Conservation (phyloP, 2,329 filamentous ascomycete genomes). For the Fulvia fulva region DNA sequence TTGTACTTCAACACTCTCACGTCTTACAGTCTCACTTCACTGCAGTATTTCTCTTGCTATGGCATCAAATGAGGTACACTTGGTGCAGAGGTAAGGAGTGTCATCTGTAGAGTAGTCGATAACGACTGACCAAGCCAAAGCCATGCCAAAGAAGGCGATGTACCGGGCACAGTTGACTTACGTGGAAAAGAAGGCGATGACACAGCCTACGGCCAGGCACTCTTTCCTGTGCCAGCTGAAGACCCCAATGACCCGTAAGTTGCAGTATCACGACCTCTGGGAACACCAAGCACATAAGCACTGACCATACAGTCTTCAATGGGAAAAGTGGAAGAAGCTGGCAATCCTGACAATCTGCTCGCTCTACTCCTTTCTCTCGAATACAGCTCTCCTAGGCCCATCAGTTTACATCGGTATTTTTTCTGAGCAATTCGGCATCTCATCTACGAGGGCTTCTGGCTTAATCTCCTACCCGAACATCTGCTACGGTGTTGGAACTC, state of each 20-base stretch:
- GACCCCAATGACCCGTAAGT: constrained; percentile 58
- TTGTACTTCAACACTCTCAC: not conserved
- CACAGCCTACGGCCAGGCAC: constrained; percentile 56
- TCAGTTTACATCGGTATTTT: constrained; percentile 57
- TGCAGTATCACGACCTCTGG: too few species aligned
- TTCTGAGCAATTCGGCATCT: constrained; percentile 50
- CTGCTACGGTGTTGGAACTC: constrained; percentile 55
- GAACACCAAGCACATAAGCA: too few species aligned
- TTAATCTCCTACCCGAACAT: constrained; percentile 59
- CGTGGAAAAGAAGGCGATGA: constrained; percentile 54
- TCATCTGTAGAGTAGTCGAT: not conserved
- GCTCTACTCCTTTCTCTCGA: constrained; percentile 57
- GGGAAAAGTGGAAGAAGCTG: constrained; percentile 54
- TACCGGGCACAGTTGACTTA: constrained; percentile 56
- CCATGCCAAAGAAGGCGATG: constrained; percentile 54
- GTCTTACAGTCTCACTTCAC: not conserved
- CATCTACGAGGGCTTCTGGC: constrained; percentile 50
- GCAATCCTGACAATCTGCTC: constrained; percentile 54
- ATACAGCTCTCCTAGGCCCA: constrained; percentile 54
- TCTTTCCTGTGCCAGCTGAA: constrained; percentile 58
- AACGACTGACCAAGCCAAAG: constrained; percentile 29
- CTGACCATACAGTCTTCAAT: constrained; percentile 35
- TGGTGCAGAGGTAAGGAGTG: constrained; percentile 17
- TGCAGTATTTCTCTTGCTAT: not conserved
- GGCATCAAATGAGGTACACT: constrained; percentile 10